These are phyloP conservation scores for Exophiala sideris DNA, from an alignment of 2,329 filamentous ascomycete genomes.

Conservation along the genomic window DNA sequence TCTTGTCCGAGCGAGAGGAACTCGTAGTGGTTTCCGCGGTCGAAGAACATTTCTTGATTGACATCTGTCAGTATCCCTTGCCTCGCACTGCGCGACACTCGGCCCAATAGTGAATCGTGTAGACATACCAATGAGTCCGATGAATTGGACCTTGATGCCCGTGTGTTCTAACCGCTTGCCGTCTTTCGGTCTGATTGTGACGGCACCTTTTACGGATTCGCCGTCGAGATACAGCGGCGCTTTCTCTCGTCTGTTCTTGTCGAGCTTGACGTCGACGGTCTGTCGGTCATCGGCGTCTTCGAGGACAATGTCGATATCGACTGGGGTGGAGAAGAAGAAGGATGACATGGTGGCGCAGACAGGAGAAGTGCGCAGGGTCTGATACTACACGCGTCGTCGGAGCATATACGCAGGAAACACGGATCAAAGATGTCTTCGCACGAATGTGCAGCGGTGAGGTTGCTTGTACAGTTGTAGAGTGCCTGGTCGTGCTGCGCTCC, in stretches of 20 bases:
- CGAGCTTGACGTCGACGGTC: constrained; percentile 96
- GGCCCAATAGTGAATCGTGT: not conserved
- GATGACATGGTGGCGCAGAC: constrained; percentile 69
- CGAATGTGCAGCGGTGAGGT: too few relatives aligned
- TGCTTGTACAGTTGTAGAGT: too few relatives aligned
- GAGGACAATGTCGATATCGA: constrained; percentile 98
- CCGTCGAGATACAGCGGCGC: constrained; percentile 96
- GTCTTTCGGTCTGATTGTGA: constrained; percentile 94
- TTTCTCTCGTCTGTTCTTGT: constrained; percentile 96
- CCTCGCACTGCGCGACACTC: not conserved
- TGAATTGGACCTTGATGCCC: constrained; percentile 99
- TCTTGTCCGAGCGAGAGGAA: constrained; percentile 97
- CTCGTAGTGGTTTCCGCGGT: constrained; percentile 98
- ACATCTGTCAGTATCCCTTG: constrained; percentile 2
- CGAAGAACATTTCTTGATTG: constrained; percentile 92
- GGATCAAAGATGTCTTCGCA: too few relatives aligned
- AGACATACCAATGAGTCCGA: constrained; percentile 82
- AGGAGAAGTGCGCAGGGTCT: not conserved
- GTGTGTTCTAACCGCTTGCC: constrained; percentile 97
- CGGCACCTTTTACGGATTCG: constrained; percentile 93
- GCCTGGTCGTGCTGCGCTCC: too few relatives aligned
- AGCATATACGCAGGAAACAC: too few relatives aligned
- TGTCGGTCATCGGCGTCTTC: constrained; percentile 90
- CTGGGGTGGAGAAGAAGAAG: constrained; percentile 96
- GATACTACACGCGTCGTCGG: not conserved